phyloP scores from a whole-genome alignment of 169 alveolate species.

The Cryptosporidium xiaoi region DNA sequence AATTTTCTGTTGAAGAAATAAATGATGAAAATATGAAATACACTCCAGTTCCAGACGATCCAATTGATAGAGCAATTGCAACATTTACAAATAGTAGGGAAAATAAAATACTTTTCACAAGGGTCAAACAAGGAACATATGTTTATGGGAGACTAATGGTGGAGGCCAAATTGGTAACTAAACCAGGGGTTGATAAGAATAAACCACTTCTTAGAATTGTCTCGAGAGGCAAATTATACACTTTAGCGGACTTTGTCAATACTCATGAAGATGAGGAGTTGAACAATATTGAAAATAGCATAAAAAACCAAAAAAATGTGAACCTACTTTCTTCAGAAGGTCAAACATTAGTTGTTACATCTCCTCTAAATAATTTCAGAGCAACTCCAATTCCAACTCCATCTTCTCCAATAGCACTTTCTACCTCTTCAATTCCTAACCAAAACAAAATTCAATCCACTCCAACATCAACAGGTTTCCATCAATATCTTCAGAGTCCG shows the following conservation, averaged over 20 bases:
- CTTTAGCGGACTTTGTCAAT: constrained; percentile 62
- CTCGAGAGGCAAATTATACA: constrained; percentile 62
- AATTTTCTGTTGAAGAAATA: constrained; percentile 68
- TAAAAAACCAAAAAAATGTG: constrained; percentile 31
- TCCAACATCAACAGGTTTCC: constrained; percentile 16
- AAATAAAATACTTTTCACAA: constrained; percentile 45
- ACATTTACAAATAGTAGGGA: constrained; percentile 64
- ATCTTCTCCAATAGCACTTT: constrained; percentile 13
- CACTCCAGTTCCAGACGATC: constrained; percentile 68
- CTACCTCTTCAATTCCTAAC: not conserved
- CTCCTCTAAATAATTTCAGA: constrained; percentile 48
- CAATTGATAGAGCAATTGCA: constrained; percentile 74
- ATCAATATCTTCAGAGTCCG: constrained; percentile 50
- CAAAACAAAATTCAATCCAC: constrained; percentile 6
- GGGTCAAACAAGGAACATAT: constrained; percentile 70
- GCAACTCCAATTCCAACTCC: constrained; percentile 10
- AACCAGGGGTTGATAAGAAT: constrained; percentile 69
- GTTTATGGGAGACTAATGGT: constrained; percentile 74
- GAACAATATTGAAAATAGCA: constrained; percentile 45
- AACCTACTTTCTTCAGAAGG: constrained; percentile 45
- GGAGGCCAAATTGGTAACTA: constrained; percentile 71
- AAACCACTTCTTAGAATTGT: constrained; percentile 61
- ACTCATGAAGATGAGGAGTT: constrained; percentile 71
- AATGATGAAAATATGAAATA: constrained; percentile 48
- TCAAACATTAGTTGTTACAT: constrained; percentile 41